Evolutionary conservation across 2,329 filamentous ascomycete genomes (phyloP).

Genomic region (Cladosporium sp.): DNA sequence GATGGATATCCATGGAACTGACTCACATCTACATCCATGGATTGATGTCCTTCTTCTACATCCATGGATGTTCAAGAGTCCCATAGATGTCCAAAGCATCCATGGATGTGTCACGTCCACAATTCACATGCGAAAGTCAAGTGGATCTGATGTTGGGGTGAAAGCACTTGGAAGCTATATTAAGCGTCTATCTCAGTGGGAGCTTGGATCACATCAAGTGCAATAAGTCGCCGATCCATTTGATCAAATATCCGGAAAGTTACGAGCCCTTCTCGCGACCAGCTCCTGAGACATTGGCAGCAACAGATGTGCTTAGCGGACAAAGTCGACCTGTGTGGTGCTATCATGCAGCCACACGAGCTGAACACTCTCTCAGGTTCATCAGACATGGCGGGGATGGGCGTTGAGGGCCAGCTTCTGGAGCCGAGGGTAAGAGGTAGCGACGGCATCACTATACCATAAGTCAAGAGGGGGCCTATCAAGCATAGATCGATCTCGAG

Average conservation of each 20-base stretch:
- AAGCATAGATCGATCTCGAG: neutral
- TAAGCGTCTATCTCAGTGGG: neutral
- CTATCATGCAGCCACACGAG: neutral
- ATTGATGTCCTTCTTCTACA: neutral
- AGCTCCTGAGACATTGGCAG: neutral
- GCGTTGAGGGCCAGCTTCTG: neutral
- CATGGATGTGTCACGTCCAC: neutral
- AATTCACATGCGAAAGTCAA: neutral
- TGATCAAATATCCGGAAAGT: neutral
- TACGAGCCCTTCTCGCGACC: neutral
- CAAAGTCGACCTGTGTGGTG: neutral
- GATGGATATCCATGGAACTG: neutral
- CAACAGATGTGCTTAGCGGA: neutral
- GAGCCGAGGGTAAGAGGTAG: neutral
- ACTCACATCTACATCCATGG: neutral
- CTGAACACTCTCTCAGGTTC: neutral
- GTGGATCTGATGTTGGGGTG: neutral
- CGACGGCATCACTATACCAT: neutral
- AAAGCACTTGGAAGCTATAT: neutral
- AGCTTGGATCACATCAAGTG: neutral
- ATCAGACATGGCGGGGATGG: neutral
- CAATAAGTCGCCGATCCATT: neutral
- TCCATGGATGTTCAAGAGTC: neutral
- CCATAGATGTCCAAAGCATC: neutral
- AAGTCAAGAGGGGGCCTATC: neutral